Base-by-base conservation (phyloP, 2,329 filamentous ascomycete genomes). In the Beauveria bassiana region DNA sequence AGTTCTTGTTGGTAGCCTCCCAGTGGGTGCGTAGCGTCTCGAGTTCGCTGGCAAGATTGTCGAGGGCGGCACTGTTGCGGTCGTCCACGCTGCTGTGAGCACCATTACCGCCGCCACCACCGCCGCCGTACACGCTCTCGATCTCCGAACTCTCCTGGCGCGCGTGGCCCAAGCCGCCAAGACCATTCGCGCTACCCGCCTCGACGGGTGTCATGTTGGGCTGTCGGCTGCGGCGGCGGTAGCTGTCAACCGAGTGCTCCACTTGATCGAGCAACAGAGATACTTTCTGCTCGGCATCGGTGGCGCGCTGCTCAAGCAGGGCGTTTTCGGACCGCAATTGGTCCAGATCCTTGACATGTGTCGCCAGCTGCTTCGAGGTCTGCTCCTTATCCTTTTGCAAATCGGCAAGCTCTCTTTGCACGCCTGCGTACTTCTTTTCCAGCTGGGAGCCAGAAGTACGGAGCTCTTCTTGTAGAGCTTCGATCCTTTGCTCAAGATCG, bases 1-100 rank as follows among this genome's bases (percentile, higher is more conserved):
- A 97, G 69, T 91, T 96, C 75, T 96, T 95, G 77, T 93, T 97
- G 14, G 92, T 96, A 45, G 88, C 91, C 76, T 98, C 92, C 95
- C 95, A 99, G 69, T 97, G 93, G 58, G 81, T 90, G 58, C 93
- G 86, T 53, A 99, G 81, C 14, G 90, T 89, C 72, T 99, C 95
- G 8, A 99, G 85, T 77, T 99, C 95, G 65, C 86, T 91, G 12
- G 95, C 93, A 26, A 99, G 84, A 65, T 88, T 95, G 74, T 99
- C 95, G 22, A 99, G 82, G 3, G 93, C 93, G 67, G 77, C 79
- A 69, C 82, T 85, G 72, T 85, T 83, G 66, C 84, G 78, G 57
- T 75, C 78, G 61, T 83, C 78, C 40, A 73, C 68, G 24, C 70
- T 73, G 64, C 72, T 73, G 67, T 82, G 83, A 24, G 81, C 28